phyloP scores from a whole-genome alignment of 1,284 basidiomycete species.

The Ganoderma resinaceum region DNA sequence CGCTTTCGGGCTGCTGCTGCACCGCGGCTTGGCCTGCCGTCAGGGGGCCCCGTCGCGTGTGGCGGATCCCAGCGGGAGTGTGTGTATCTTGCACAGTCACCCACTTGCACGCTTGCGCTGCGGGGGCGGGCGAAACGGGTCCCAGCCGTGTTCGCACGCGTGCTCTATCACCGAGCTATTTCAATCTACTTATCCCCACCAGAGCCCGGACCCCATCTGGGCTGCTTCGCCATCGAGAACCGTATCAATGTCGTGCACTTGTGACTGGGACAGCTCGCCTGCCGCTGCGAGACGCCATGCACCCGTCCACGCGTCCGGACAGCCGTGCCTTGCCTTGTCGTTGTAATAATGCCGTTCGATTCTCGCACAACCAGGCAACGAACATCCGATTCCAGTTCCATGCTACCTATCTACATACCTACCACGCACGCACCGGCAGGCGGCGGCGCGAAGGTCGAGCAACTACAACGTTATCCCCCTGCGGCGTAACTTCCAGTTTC shows the following conservation, averaged over 20 bases:
- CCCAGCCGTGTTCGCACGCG: conserved; percentile 13
- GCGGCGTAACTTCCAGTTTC: not conserved
- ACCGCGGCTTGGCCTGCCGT: conserved; percentile 6
- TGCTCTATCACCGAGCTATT: conserved; percentile 15
- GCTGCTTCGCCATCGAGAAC: not conserved
- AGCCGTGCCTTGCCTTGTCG: conserved; percentile 3
- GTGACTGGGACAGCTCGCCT: not conserved
- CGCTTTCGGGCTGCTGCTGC: not conserved
- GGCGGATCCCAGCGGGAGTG: not conserved
- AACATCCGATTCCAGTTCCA: not conserved
- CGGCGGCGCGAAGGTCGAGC: not conserved
- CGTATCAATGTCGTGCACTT: not conserved
- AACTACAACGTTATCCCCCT: not conserved
- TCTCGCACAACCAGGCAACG: not conserved
- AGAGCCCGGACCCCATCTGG: not conserved
- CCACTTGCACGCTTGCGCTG: too few relatives aligned
- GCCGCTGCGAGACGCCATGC: not conserved
- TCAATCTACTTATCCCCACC: conserved; percentile 6
- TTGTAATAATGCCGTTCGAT: not conserved
- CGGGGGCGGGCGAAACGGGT: conserved; percentile 5
- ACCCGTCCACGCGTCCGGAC: not conserved
- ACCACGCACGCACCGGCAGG: conserved; percentile 3
- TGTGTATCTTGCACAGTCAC: not conserved
- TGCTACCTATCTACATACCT: not conserved
- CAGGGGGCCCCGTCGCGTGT: not conserved